phyloP scores from a whole-genome alignment of 2,329 filamentous ascomycete species.

The Clarireedia homoeocarpa region DNA sequence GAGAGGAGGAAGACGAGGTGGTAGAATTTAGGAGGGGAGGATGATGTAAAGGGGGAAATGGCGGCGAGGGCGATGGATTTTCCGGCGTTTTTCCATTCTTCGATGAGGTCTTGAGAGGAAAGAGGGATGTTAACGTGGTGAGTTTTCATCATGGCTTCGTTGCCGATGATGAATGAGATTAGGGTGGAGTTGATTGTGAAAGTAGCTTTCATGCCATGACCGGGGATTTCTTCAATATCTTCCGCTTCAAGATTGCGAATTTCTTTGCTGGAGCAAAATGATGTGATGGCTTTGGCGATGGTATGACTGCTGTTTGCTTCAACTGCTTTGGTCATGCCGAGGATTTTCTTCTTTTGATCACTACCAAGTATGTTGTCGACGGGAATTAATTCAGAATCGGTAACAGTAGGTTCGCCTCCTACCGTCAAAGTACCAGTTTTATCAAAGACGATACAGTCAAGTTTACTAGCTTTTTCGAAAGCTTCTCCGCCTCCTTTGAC shows the following conservation, averaged over 20 bases:
- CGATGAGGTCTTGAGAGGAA: constrained; percentile 32
- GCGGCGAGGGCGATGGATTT: constrained; percentile 51
- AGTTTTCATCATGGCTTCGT: constrained; percentile 59
- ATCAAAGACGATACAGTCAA: constrained; percentile 51
- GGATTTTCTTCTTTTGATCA: constrained; percentile 25
- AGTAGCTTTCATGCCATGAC: constrained; percentile 59
- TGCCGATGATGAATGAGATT: constrained; percentile 56
- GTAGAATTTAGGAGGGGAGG: constrained; percentile 30
- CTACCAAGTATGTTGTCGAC: constrained; percentile 12
- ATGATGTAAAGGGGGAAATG: background rate
- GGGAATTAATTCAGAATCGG: constrained; percentile 18
- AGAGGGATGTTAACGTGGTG: constrained; percentile 35
- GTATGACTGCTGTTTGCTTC: constrained; percentile 71
- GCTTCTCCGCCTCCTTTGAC: constrained; percentile 53
- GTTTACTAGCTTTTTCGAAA: constrained; percentile 47
- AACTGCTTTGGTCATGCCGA: constrained; percentile 50
- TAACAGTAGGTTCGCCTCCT: constrained; percentile 63
- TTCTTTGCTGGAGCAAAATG: constrained; percentile 44
- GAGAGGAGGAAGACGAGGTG: constrained; percentile 59
- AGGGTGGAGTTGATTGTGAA: constrained; percentile 32
- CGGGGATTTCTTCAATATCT: constrained; percentile 58
- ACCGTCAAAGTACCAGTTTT: constrained; percentile 53
- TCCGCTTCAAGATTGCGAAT: constrained; percentile 29
- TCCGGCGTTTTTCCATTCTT: constrained; percentile 53
- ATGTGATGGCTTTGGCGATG: constrained; percentile 61